Conservation (phyloP, 2,329 filamentous ascomycete species). For the Trichoderma sp. region DNA sequence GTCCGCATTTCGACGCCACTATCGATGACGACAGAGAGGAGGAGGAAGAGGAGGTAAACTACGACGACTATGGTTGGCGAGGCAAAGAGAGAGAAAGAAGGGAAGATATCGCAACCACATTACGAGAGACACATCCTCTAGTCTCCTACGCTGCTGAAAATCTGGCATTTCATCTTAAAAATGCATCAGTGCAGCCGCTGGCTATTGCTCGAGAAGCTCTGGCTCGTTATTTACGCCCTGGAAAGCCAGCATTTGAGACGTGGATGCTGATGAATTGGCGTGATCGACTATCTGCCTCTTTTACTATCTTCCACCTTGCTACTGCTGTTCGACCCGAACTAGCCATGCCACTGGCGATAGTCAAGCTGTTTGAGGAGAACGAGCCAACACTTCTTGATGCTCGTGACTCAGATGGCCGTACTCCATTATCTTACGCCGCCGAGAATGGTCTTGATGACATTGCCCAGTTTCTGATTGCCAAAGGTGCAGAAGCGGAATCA, state of each 20-base stretch:
- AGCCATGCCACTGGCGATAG: not conserved
- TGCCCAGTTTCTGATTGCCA: not conserved
- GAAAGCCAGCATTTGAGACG: not conserved
- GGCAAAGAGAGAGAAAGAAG: not conserved
- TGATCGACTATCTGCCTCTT: not conserved
- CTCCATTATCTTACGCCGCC: not conserved
- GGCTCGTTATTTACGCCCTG: not conserved
- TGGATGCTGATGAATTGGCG: not conserved
- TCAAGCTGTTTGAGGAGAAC: not conserved
- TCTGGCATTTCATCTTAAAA: not conserved
- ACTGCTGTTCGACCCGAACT: not conserved
- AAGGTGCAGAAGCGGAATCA: not conserved
- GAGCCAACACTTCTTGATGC: not conserved
- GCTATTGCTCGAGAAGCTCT: not conserved
- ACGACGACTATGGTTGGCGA: not conserved
- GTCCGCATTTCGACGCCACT: not conserved
- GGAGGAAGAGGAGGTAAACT: not conserved
- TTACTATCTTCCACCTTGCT: not conserved
- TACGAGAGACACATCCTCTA: not conserved
- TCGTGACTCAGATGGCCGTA: not conserved
- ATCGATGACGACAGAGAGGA: not conserved
- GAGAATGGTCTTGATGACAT: not conserved
- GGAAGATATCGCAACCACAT: not conserved
- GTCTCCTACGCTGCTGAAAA: not conserved
- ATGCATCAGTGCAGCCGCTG: not conserved